Evolutionary conservation across 305 asterid genomes (phyloP), one percentile per base, ranked within the genome.

Genomic region (Fraxinus floribunda): DNA sequence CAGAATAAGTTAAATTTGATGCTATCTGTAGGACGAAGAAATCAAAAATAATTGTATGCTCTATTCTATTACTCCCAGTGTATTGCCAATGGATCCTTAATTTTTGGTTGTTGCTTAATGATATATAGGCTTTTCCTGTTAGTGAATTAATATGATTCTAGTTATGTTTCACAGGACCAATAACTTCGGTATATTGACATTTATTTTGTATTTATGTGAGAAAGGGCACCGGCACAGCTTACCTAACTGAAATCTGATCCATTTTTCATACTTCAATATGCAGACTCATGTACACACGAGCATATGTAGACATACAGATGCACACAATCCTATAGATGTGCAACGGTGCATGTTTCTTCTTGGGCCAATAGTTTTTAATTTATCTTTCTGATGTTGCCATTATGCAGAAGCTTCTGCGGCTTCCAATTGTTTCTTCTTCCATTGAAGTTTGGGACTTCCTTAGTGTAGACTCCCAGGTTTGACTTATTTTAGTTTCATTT

Each of bases 371-470:
- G 46, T 34, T 34, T 8, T 24, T 3, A 16, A 66, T 29, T 66
- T 70, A 26, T 35, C 52, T 35, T 7, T 73, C 52, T 62, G 52
- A 35, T 73, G 77, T 73, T 73, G 35, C 76, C 85, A 70, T 83
- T 80, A 79, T 88, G 89, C 96, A 97, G 99, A 93, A 90, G 73
- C 97, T 97, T 87, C 88, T 97, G 92, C 97, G 88, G 90, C 93
- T 94, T 83, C 97, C 98, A 20, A 89, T 92, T 82, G 89, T 95
- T 87, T 97, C 98, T 57, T 85, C 92, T 84, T 92, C 98, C 49
- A 93, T 97, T 81, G 99, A 97, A 90, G 96, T 94, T 81, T 97
- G 99, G 99, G 98, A 97, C 91, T 97, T 97, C 89, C 98, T 93
- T 77, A 97, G 97, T 80, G 97, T 97, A 75, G 99, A 96, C 90